These are phyloP conservation scores for Stereocaulon alpinum DNA, from an alignment of 495 filamentous ascomycete genomes.

Conservation along the genomic window DNA sequence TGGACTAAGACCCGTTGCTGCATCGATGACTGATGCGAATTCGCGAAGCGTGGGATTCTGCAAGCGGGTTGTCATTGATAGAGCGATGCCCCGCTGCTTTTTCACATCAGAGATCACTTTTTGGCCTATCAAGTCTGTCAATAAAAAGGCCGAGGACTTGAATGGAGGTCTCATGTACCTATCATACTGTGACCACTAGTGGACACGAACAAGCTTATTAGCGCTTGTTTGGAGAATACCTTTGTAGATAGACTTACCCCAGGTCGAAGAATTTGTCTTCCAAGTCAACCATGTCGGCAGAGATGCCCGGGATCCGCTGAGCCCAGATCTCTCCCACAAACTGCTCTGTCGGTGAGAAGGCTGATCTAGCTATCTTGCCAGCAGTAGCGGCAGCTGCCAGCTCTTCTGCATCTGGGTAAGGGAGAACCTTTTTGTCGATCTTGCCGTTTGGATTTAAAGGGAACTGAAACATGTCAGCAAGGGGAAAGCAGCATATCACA, in stretches of 20 bases:
- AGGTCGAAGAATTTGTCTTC: conserved; percentile 68
- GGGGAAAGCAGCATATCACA: too few relatives aligned
- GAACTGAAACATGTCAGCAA: neutral
- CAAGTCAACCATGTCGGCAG: conserved; percentile 46
- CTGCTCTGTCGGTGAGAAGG: conserved; percentile 55
- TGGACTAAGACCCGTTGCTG: neutral
- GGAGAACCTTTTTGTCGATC: conserved; percentile 80
- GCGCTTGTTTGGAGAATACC: too few relatives aligned
- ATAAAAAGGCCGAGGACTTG: too few relatives aligned
- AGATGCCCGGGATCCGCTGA: conserved; percentile 34
- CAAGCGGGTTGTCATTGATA: conserved; percentile 71
- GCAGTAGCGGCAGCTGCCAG: conserved; percentile 36
- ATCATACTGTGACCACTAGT: conserved; percentile 79
- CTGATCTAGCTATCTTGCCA: conserved; percentile 30
- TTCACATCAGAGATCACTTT: conserved; percentile 65
- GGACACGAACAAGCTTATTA: neutral
- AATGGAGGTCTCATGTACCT: too few relatives aligned
- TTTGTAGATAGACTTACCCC: neutral
- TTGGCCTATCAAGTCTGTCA: conserved; percentile 41
- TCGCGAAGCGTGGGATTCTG: conserved; percentile 60
- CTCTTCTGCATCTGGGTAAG: conserved; percentile 75
- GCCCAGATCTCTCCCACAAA: conserved; percentile 60
- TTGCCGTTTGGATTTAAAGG: conserved; percentile 56
- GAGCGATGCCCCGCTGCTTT: conserved; percentile 52
- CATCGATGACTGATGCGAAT: conserved; percentile 69